Conservation (phyloP, 2,329 filamentous ascomycete genomes). For the Nothopassalora personata region DNA sequence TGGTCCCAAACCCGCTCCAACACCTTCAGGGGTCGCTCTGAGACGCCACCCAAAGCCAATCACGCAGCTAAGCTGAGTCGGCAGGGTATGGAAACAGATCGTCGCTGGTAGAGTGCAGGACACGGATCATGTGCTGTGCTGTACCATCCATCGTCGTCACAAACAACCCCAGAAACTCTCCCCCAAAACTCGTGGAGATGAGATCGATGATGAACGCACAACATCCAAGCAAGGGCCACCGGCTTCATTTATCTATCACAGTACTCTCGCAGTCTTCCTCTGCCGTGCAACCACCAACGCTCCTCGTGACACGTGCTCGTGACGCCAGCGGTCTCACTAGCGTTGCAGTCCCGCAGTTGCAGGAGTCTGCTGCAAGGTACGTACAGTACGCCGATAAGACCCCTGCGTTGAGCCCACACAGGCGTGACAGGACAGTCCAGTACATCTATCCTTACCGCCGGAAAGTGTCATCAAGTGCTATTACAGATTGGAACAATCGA, state of each 20-base stretch:
- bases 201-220: neutral
- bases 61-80: constrained; percentile 1
- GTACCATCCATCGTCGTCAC: neutral
- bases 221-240: too few species aligned
- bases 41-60: neutral
- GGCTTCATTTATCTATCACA: too few species aligned
- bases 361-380: neutral
- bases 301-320: neutral
- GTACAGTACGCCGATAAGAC: neutral
- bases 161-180: neutral
- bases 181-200: neutral
- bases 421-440: too few species aligned
- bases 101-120: neutral
- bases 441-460: too few species aligned
- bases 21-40: neutral
- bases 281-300: neutral
- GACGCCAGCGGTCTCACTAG: neutral
- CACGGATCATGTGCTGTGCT: too few species aligned
- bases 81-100: neutral
- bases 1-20: neutral
- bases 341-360: neutral
- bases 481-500: too few species aligned
- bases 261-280: neutral
- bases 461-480: too few species aligned
- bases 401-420: too few species aligned